Base-by-base conservation (phyloP, 148 eudicot genomes). In the Camellia japonica region DNA sequence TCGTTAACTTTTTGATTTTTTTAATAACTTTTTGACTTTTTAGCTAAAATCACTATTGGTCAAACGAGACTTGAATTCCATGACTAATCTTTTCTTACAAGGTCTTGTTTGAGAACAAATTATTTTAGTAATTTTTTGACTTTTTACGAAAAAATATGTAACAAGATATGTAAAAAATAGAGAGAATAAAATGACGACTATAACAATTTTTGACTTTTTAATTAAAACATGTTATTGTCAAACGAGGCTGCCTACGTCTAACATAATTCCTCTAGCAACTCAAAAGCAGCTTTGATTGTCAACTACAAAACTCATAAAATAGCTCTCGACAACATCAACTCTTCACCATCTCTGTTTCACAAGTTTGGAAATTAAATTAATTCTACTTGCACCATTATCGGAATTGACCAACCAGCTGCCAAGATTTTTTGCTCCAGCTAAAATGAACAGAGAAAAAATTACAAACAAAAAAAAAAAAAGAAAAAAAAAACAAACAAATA, bases 351-450 rank as follows among this genome's bases (percentile, higher is more conserved):
- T 64, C 47, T 46, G n/a, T 46, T 64, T 6, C 38, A 14, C 20
- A 14, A 15, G 76, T 60, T 19, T 6, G 52, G 66, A 58, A 19
- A 8, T 75, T 19, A 9, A 46, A 41, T 6, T 30, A 7, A n/a
- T 69, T 74, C 15, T 23, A 75, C 56, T 76, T 73, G 63, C 6
- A 10, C 8, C 54, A 47, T 62, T 30, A 62, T 51, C 41, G 82
- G 82, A 80, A 80, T 68, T 72, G 65, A 67, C 16, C 88, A 87
- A 13, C 88, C 90, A 58, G 68, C 73, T 15, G 76, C 81, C 78
- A 78, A 16, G 46, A 88, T 88, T 46, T 86, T 77, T 51, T 74
- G 83, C 73, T 86, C 88, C 80, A 88, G 81, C 88, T 88, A 68
- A 55, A 78, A 72, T 5, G 42, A 18, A 18, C 20, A 66, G 41